Evolutionary conservation across 148 eudicot species (phyloP).

Genomic region (Talinum fruticosum): DNA sequence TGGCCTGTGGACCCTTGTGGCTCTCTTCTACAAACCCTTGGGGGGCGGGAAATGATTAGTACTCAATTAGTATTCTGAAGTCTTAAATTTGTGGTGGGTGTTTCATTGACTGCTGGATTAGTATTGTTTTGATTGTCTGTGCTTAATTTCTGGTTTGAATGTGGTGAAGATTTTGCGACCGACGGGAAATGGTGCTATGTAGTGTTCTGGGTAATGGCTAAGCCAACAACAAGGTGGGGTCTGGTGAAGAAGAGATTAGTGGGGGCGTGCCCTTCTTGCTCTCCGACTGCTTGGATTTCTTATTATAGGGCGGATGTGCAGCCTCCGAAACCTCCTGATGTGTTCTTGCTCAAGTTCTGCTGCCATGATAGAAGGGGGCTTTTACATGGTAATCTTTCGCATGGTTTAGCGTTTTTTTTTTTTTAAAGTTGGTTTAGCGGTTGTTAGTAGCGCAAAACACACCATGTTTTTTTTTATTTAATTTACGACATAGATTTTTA

Average conservation of each 20-base stretch:
- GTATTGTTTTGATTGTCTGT: background rate
- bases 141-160: constrained; percentile 7
- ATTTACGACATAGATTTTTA: too few species aligned
- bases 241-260: constrained; percentile 71
- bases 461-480: too few species aligned
- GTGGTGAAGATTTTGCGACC: constrained; percentile 73
- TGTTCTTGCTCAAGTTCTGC: constrained; percentile 78
- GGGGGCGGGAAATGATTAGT: too few species aligned
- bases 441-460: too few species aligned
- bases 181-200: constrained; percentile 97
- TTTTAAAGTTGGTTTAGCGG: too few species aligned
- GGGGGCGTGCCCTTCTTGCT: constrained; percentile 78
- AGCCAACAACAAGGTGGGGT: constrained; percentile 62
- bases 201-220: constrained; percentile 75
- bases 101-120: background rate
- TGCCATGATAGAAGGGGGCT: constrained; percentile 69
- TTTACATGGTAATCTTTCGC: constrained; percentile 58
- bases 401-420: background rate
- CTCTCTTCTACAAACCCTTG: too few species aligned
- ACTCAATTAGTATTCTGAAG: too few species aligned
- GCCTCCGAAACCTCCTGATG: constrained; percentile 62
- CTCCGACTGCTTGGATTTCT: constrained; percentile 67
- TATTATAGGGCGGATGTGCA: constrained; percentile 56
- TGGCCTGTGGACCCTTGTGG: too few species aligned
- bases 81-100: too few species aligned